phyloP scores from a whole-genome alignment of 2,329 filamentous ascomycete species.

The Beauveria medogensis region DNA sequence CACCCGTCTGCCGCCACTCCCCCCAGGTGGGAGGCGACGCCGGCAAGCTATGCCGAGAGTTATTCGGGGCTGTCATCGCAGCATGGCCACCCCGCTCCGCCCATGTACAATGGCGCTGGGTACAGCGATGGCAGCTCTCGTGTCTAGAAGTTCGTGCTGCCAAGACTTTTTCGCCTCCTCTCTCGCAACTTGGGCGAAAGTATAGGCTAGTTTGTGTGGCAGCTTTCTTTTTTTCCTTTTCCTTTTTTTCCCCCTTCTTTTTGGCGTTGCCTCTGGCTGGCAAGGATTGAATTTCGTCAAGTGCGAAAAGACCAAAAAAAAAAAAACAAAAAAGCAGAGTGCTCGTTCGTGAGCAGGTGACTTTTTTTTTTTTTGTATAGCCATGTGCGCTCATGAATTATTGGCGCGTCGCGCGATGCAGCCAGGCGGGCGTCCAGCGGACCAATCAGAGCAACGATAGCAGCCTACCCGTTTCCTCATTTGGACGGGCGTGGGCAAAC shows the following conservation, averaged over 20 bases:
- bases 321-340: not conserved
- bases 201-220: not conserved
- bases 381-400: not conserved
- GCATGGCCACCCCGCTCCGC: conserved; percentile 21
- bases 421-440: not conserved
- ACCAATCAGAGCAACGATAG: conserved; percentile 1
- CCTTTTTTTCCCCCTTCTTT: too few relatives aligned
- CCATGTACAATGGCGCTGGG: conserved; percentile 34
- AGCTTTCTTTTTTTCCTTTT: too few relatives aligned
- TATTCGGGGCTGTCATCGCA: conserved; percentile 33
- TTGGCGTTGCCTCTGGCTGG: too few relatives aligned
- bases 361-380: not conserved
- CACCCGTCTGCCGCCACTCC: conserved; percentile 29
- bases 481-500: conserved; percentile 7
- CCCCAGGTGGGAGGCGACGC: conserved; percentile 33
- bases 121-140: conserved; percentile 36
- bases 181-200: not conserved
- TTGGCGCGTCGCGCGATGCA: not conserved
- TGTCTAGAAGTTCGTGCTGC: conserved; percentile 22
- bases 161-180: not conserved
- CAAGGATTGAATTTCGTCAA: too few relatives aligned
- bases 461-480: conserved; percentile 5
- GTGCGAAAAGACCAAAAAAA: too few relatives aligned
- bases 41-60: conserved; percentile 29
- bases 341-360: not conserved